Percentiles rank a stretch among this genome's conserved stretches.
phyloP scores from a whole-genome alignment of 2,329 filamentous ascomycete genomes.

The Ascochyta fabae region DNA sequence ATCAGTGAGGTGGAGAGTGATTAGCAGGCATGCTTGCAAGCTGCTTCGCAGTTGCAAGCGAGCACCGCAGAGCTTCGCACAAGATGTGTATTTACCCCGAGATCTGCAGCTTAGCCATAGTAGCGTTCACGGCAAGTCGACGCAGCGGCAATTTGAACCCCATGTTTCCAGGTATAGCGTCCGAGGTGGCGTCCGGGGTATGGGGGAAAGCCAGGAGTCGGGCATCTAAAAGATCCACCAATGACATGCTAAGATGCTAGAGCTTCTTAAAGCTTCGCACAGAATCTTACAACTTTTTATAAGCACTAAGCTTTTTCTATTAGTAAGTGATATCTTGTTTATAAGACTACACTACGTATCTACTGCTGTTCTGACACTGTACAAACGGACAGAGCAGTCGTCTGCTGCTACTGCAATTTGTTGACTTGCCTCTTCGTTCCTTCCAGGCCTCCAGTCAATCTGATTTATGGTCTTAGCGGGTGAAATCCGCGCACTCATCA shows the following conservation, averaged over 20 bases:
- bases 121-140: neutral
- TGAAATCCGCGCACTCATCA: conserved; percentile 19
- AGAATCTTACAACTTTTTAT: no score
- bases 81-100: neutral
- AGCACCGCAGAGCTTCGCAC: neutral
- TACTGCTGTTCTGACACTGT: conserved; percentile 19
- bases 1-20: neutral
- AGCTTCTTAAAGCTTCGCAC: no score
- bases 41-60: neutral
- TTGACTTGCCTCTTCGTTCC: conserved; percentile 10
- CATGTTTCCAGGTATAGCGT: neutral
- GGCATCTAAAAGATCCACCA: conserved; percentile 10
- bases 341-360: neutral
- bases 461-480: conserved; percentile 43
- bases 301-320: no score
- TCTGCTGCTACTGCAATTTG: conserved; percentile 52
- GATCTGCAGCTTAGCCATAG: neutral
- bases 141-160: neutral
- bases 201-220: conserved; percentile 12
- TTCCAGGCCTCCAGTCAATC: conserved; percentile 42
- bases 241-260: neutral
- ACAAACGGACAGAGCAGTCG: conserved; percentile 50
- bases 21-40: neutral
- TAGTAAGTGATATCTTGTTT: no score
- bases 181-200: conserved; percentile 9